Percentiles rank a stretch among this genome's conserved stretches.
Evolutionary conservation across 2,329 filamentous ascomycete genomes (phyloP).

Genomic region (Purpureocillium lavendulum): DNA sequence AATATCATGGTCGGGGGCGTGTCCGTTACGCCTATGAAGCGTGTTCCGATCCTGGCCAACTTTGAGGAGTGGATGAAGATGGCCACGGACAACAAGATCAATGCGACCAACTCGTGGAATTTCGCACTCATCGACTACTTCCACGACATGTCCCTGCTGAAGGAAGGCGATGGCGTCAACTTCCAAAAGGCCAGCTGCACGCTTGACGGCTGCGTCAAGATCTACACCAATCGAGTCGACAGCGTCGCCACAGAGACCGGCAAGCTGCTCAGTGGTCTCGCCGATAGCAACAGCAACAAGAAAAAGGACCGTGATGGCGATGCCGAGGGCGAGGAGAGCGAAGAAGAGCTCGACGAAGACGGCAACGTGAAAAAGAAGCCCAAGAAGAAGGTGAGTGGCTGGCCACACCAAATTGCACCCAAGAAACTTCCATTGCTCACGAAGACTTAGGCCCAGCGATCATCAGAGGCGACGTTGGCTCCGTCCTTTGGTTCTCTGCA

Average conservation of each 20-base stretch:
- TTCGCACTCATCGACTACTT: slow-evolving; percentile 99
- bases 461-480: slow-evolving; percentile 87
- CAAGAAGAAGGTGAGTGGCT: slow-evolving; percentile 61
- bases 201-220: slow-evolving; percentile 95
- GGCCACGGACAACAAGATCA: slow-evolving; percentile 99
- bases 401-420: too few relatives aligned
- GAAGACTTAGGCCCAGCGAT: slow-evolving; percentile 51
- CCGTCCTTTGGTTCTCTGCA: slow-evolving; percentile 82
- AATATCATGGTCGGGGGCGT: slow-evolving; percentile 60
- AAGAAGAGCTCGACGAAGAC: slow-evolving; percentile 56
- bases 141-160: slow-evolving; percentile 95
- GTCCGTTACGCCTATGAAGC: slow-evolving; percentile 90
- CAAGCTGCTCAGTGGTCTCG: slow-evolving; percentile 85
- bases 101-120: slow-evolving; percentile 97
- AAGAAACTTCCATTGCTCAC: too few relatives aligned
- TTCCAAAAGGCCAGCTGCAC: slow-evolving; percentile 98
- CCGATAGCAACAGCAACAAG: slow-evolving; percentile 74
- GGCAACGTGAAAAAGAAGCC: slow-evolving; percentile 52
- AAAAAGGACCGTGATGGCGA: slow-evolving; percentile 59
- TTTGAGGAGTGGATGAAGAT: slow-evolving; percentile 99
- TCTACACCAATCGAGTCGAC: slow-evolving; percentile 96
- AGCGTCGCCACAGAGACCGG: slow-evolving; percentile 97
- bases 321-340: slow-evolving; percentile 59
- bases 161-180: slow-evolving; percentile 94
- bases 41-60: slow-evolving; percentile 90